Conservation (phyloP, 2,329 filamentous ascomycete genomes). For the Colletotrichum lentis region DNA sequence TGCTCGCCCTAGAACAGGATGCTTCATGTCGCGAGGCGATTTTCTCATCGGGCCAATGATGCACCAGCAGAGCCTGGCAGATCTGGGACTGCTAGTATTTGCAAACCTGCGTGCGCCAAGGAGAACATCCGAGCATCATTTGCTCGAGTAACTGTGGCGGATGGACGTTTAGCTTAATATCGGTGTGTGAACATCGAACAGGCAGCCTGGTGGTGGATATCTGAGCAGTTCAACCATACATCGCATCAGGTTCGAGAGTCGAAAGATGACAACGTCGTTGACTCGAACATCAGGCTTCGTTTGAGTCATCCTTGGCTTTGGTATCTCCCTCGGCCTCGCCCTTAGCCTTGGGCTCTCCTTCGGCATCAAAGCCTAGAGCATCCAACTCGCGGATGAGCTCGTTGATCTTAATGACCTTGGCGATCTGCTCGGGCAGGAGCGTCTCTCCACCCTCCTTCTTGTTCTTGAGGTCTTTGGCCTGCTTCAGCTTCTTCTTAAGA, state of each 20-base stretch:
- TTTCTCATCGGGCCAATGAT: background rate
- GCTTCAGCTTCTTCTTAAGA: conserved; percentile 92
- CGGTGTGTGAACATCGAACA: background rate
- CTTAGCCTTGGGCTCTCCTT: conserved; percentile 67
- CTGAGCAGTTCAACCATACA: background rate
- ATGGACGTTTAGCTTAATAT: background rate
- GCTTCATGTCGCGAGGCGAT: background rate
- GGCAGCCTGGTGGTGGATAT: background rate
- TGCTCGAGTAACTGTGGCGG: background rate
- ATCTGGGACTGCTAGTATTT: background rate
- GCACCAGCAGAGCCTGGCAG: background rate
- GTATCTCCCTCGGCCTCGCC: background rate
- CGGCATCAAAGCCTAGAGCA: conserved; percentile 80
- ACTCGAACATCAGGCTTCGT: conserved; percentile 13
- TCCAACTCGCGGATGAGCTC: conserved; percentile 91
- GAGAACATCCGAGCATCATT: background rate
- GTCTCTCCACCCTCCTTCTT: conserved; percentile 89
- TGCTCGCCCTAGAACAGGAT: background rate
- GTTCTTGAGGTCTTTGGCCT: conserved; percentile 86
- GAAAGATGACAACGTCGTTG: background rate
- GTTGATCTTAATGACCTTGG: conserved; percentile 96
- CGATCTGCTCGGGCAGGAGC: conserved; percentile 91
- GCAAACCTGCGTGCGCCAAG: background rate
- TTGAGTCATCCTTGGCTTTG: conserved; percentile 3
- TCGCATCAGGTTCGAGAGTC: background rate